phyloP scores from a whole-genome alignment of 208 protist species.

The Porcisia hertigi region DNA sequence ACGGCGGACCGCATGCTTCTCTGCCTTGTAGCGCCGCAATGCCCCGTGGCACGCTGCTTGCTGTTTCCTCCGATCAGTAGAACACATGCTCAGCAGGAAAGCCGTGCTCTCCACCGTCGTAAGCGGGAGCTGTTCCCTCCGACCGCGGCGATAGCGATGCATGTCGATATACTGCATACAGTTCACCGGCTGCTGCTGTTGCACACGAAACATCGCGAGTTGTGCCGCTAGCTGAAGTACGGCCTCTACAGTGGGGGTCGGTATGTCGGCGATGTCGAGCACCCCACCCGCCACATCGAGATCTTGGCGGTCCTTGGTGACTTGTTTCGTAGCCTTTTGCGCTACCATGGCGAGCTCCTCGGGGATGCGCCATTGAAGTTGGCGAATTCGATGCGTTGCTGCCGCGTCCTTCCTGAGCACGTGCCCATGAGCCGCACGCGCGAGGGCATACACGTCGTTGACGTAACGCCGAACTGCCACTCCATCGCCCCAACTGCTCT shows the following conservation, averaged over 20 bases:
- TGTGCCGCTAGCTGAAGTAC: slow-evolving; percentile 44
- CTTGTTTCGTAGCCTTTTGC: slow-evolving; percentile 21
- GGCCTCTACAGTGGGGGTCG: not conserved
- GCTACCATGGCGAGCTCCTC: slow-evolving; percentile 40
- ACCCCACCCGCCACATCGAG: slow-evolving; percentile 54
- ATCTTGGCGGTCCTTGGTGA: slow-evolving; percentile 41
- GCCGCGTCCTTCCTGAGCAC: slow-evolving; percentile 27
- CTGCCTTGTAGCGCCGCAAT: slow-evolving; percentile 4
- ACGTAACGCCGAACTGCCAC: slow-evolving; percentile 69
- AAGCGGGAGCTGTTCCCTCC: slow-evolving; percentile 53
- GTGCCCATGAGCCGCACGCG: slow-evolving; percentile 33
- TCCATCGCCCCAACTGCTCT: slow-evolving; percentile 81
- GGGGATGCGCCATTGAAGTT: slow-evolving; percentile 58
- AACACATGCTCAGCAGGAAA: slow-evolving; percentile 56
- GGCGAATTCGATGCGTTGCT: slow-evolving; percentile 36
- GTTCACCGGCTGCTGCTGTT: slow-evolving; percentile 62
- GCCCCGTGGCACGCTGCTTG: slow-evolving; percentile 14
- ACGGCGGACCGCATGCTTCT: not conserved
- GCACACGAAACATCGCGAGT: slow-evolving; percentile 73
- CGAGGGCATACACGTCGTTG: slow-evolving; percentile 67
- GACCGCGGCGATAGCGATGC: slow-evolving; percentile 69
- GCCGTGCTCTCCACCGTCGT: slow-evolving; percentile 50
- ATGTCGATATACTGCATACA: slow-evolving; percentile 57
- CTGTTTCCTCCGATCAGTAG: not conserved
- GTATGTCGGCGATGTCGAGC: slow-evolving; percentile 25